phyloP scores from a whole-genome alignment of 2,329 filamentous ascomycete species.

The Fusarium buxicola region DNA sequence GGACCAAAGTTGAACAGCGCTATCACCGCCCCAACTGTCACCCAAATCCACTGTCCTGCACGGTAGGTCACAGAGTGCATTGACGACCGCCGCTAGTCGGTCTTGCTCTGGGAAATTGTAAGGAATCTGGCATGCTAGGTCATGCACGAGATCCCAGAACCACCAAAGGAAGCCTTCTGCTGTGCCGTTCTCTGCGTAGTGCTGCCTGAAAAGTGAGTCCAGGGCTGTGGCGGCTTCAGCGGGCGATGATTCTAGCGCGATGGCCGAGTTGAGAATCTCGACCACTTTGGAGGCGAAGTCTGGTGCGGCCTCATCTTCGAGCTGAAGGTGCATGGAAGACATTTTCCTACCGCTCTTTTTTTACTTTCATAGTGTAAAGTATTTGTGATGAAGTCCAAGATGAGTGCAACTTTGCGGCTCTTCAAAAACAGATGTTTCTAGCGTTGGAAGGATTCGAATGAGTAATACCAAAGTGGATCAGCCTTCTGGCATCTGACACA shows the following conservation, averaged over 20 bases:
- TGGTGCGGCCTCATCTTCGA: constrained; percentile 16
- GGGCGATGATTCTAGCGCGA: neutral
- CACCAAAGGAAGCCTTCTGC: constrained; percentile 34
- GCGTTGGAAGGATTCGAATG: neutral
- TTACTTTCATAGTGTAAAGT: neutral
- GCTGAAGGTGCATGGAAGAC: neutral
- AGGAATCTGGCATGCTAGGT: constrained; percentile 36
- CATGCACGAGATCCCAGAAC: constrained; percentile 42
- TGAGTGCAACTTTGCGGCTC: no score
- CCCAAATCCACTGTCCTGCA: constrained; percentile 1
- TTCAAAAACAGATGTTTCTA: neutral
- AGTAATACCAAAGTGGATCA: neutral
- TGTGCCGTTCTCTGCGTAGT: neutral
- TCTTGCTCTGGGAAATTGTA: constrained; percentile 31
- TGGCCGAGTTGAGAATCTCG: constrained; percentile 15
- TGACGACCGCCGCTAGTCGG: constrained; percentile 11
- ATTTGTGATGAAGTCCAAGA: neutral
- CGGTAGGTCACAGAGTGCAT: constrained; percentile 16
- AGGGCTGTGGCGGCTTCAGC: constrained; percentile 6
- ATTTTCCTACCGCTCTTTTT: neutral
- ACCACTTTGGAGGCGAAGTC: constrained; percentile 16
- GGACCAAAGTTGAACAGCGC: constrained; percentile 12
- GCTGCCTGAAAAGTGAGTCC: constrained; percentile 6
- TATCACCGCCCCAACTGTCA: neutral
- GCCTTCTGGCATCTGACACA: neutral